Percentiles rank a stretch among this genome's conserved stretches.
These are phyloP conservation scores for Dactylellina cionopaga DNA, from an alignment of 2,329 filamentous ascomycete species.

Conservation along the genomic window DNA sequence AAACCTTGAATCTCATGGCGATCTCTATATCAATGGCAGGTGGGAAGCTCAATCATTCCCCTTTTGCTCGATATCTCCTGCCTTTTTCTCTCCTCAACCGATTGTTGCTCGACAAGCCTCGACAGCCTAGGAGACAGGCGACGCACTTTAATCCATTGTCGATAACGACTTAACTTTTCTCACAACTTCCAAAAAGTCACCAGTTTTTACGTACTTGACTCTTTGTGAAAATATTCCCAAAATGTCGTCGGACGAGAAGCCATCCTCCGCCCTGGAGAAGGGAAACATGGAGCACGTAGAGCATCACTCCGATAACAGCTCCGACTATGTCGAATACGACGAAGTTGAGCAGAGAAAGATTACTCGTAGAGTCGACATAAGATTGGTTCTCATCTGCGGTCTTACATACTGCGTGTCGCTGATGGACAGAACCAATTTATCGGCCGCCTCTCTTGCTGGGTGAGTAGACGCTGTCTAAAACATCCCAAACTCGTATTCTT, in stretches of 20 bases:
- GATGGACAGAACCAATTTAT: conserved; percentile 82
- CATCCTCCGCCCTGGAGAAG: conserved; percentile 23
- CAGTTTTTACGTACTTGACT: neutral
- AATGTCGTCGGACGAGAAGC: conserved; percentile 45
- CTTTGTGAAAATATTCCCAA: conserved; percentile 5
- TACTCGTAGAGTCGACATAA: conserved; percentile 74
- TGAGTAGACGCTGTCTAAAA: conserved; percentile 56
- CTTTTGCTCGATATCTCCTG: too few relatives aligned
- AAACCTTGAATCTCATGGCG: conserved; percentile 28
- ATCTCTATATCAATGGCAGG: conserved; percentile 50
- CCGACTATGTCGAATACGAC: conserved; percentile 49
- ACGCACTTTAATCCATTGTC: conserved; percentile 8
- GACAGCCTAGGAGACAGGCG: conserved; percentile 23
- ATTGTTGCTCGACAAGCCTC: conserved; percentile 34
- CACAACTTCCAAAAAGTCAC: neutral
- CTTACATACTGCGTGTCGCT: conserved; percentile 78
- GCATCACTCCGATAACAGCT: conserved; percentile 33
- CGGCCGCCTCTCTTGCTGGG: conserved; percentile 77
- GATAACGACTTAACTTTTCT: conserved; percentile 5
- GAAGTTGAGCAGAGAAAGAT: conserved; percentile 72
- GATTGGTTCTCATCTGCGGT: conserved; percentile 71
- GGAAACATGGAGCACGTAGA: conserved; percentile 46
- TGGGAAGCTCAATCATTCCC: conserved; percentile 30
- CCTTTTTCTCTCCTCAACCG: conserved; percentile 22
- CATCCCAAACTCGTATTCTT: neutral